Conservation (phyloP, 164 flowering plant species). For the Dillenia suffruticosa region DNA sequence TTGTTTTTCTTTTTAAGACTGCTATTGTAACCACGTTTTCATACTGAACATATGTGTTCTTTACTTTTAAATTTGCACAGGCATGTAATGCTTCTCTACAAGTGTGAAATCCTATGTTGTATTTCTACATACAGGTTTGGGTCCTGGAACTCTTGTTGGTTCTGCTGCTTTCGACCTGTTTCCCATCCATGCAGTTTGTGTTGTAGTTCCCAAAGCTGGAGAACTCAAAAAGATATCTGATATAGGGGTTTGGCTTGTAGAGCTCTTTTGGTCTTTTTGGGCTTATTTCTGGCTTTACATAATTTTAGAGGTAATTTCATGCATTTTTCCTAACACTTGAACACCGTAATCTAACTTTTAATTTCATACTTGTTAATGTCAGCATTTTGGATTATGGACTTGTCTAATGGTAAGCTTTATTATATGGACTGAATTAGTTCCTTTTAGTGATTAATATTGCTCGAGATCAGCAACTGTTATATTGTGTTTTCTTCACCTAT, state of each 20-base stretch:
- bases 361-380: too few relatives aligned
- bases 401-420: too few relatives aligned
- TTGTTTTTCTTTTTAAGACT: too few relatives aligned
- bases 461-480: too few relatives aligned
- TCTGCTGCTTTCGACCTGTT: constrained; percentile 97
- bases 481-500: too few relatives aligned
- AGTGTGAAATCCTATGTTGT: neutral
- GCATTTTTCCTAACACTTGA: neutral
- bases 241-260: constrained; percentile 92
- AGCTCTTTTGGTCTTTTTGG: constrained; percentile 98
- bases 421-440: too few relatives aligned
- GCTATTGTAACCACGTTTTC: neutral
- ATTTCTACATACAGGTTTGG: constrained; percentile 57
- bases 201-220: constrained; percentile 88
- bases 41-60: too few relatives aligned
- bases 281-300: constrained; percentile 93
- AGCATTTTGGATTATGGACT: too few relatives aligned
- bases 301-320: constrained; percentile 63
- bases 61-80: too few relatives aligned
- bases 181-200: constrained; percentile 97
- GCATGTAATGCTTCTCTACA: too few relatives aligned
- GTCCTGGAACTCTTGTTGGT: constrained; percentile 97
- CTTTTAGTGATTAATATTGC: too few relatives aligned
- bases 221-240: constrained; percentile 84
- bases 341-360: too few relatives aligned